Conservation (phyloP, 225 moss, liverwort and hornwort species). For the Sphagnum tenellum region DNA sequence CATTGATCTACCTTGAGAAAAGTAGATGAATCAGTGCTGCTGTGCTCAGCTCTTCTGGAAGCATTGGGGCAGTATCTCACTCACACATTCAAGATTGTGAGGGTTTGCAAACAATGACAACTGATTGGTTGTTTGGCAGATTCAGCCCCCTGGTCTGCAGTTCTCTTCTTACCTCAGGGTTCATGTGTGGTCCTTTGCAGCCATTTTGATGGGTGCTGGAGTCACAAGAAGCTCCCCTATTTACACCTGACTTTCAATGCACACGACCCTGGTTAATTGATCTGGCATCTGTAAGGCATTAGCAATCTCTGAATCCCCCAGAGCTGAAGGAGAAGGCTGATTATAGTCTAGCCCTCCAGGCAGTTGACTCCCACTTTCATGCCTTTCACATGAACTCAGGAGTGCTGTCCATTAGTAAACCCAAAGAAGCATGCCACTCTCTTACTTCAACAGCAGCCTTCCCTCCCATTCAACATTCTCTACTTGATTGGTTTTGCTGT, state of each 20-base stretch:
- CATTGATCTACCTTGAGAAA: too few species aligned
- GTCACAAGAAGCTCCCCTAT: not conserved
- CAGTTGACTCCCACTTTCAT: constrained; percentile 10
- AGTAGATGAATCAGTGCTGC: too few species aligned
- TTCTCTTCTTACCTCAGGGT: constrained; percentile 5
- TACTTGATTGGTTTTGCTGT: constrained; percentile 12
- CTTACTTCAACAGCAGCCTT: constrained; percentile 6
- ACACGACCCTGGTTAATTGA: constrained; percentile 3
- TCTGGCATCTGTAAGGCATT: not conserved
- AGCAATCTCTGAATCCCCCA: too few species aligned
- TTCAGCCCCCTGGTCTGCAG: constrained; percentile 20
- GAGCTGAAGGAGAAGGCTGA: not conserved
- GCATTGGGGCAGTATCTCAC: constrained; percentile 6
- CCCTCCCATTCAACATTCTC: constrained; percentile 9
- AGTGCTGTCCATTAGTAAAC: constrained; percentile 3
- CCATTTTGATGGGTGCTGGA: too few species aligned
- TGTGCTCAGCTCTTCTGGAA: too few species aligned
- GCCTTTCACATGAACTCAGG: constrained; percentile 11
- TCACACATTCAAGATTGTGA: constrained; percentile 2
- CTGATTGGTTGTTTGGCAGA: constrained; percentile 20
- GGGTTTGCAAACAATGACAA: constrained; percentile 13
- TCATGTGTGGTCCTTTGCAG: constrained; percentile 3
- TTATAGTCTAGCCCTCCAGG: constrained; percentile 3
- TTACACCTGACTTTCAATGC: constrained; percentile 3
- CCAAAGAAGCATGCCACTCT: constrained; percentile 2